phyloP scores from a whole-genome alignment of 2,329 filamentous ascomycete species.

The Albophoma yamanashiensis region DNA sequence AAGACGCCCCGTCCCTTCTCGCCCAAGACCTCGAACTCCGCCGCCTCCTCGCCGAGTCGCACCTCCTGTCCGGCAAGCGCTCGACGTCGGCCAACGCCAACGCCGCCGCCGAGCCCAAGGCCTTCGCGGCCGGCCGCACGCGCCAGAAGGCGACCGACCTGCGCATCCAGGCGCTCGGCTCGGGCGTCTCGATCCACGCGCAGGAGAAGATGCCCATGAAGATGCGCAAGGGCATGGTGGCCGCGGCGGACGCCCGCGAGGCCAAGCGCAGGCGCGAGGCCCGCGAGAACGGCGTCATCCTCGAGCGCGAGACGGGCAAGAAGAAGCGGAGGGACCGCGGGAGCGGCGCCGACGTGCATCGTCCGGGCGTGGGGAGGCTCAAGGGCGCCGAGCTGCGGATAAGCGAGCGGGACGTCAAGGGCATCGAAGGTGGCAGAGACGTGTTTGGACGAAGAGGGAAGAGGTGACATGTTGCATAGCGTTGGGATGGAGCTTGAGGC shows the following conservation, averaged over 20 bases:
- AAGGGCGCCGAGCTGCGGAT: conserved; percentile 68
- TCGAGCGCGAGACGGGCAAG: conserved; percentile 49
- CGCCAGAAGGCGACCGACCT: conserved; percentile 76
- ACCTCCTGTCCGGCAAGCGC: conserved; percentile 53
- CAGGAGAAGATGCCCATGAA: conserved; percentile 86
- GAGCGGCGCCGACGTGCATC: conserved; percentile 54
- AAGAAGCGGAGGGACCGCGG: conserved; percentile 29
- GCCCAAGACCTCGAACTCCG: conserved; percentile 91
- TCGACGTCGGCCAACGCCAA: conserved; percentile 27
- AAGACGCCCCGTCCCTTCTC: conserved; percentile 58
- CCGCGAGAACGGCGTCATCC: conserved; percentile 78
- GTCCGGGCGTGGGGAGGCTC: conserved; percentile 71
- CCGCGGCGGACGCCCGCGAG: conserved; percentile 56
- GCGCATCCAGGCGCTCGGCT: conserved; percentile 69
- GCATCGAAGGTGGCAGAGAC: conserved; percentile 49
- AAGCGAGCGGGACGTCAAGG: conserved; percentile 64
- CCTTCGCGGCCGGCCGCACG: conserved; percentile 53
- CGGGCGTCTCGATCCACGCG: conserved; percentile 61
- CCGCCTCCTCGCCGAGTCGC: conserved; percentile 81
- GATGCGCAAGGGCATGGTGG: conserved; percentile 73
- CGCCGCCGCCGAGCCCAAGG: conserved; percentile 26
- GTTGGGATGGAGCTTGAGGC: neutral
- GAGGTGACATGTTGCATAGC: conserved; percentile 9
- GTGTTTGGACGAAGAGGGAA: conserved; percentile 27
- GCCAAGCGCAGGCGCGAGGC: conserved; percentile 66